Evolutionary conservation across 225 moss, liverwort and hornwort species (phyloP), one percentile per base, ranked within the genome.

Genomic region (Antitrichia curtipendula): DNA sequence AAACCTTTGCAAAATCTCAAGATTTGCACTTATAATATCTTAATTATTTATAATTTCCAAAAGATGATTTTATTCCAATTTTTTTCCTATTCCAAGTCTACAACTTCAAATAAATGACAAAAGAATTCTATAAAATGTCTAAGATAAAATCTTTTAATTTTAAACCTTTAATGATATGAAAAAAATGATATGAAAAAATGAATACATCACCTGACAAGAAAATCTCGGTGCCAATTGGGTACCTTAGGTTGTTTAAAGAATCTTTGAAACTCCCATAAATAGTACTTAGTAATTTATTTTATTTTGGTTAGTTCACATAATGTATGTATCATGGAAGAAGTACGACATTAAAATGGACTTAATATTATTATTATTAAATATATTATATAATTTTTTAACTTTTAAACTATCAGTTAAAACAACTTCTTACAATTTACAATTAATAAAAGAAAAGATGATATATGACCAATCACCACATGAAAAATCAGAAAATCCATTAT

Each of bases 301-400:
- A 10, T 10, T 25, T 52, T 52, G 3, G 5, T 53, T 36, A 4
- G 4, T 56, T 18, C 56, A 27, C 3, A 38, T 78, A 27, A 2
- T 17, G 38, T 16, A 11, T 27, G 1, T 54, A 36, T 38, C 7
- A 38, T n/a, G 6, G 13, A 50, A 15, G 41, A 50, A 75, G 2
- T 31, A 7, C 2, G 0, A 34, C 0, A 0, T 22, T 34, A 3
- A 23, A 75, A 53, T 53, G 21, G 0, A 32, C 0, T 49, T 7
- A n/a, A n/a, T 9, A 17, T 10, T 29, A 17, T 25, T 15, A n/a
- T 41, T 41, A 8, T 73, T 6, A 69, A 24, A 3, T 7, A 43
- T 28, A 27, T 24, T 23, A n/a, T n/a, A n/a, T n/a, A n/a, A n/a
- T n/a, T n/a, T n/a, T n/a, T n/a, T n/a, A n/a, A n/a, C n/a, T n/a